Conservation (phyloP, 331 rosid species). For the Rhamnella rubrinervis region DNA sequence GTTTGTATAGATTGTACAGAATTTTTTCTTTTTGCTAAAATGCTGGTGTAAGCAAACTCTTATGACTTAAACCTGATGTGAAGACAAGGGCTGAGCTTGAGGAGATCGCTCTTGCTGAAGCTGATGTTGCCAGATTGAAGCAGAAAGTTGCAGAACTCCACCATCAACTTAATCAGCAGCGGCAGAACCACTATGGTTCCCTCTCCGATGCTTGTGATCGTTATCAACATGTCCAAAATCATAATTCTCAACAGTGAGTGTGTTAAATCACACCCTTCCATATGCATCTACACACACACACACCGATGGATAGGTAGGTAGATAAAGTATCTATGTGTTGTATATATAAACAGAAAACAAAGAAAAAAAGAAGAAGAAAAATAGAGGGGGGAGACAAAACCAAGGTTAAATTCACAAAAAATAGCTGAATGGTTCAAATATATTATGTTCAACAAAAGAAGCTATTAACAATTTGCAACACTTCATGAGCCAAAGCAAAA, state of each 20-base stretch:
- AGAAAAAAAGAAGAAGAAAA: too few relatives aligned
- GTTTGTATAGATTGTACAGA: conserved; percentile 36
- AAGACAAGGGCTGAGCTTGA: conserved; percentile 98
- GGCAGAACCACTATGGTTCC: conserved; percentile 92
- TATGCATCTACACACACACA: not conserved
- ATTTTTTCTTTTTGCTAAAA: conserved; percentile 1
- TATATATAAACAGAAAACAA: too few relatives aligned
- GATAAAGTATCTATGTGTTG: too few relatives aligned
- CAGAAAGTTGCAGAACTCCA: conserved; percentile 99
- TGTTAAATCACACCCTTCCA: conserved; percentile 11
- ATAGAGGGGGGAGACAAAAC: too few relatives aligned
- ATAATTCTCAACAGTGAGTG: conserved; percentile 82
- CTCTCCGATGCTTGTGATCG: conserved; percentile 86
- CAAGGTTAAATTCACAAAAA: too few relatives aligned
- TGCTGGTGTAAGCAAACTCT: conserved; percentile 34
- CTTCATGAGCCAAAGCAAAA: too few relatives aligned
- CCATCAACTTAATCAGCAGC: conserved; percentile 93
- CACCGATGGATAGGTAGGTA: not conserved
- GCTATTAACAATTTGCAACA: too few relatives aligned
- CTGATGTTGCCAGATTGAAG: conserved; percentile 97
- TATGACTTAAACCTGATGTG: conserved; percentile 36
- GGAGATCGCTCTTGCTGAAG: conserved; percentile 99
- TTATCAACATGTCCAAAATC: conserved; percentile 75
- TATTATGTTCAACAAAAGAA: too few relatives aligned
- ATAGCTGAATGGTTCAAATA: too few relatives aligned